These are phyloP conservation scores for Ligustrum vulgare DNA, from an alignment of 257 asterid species.

Conservation along the genomic window DNA sequence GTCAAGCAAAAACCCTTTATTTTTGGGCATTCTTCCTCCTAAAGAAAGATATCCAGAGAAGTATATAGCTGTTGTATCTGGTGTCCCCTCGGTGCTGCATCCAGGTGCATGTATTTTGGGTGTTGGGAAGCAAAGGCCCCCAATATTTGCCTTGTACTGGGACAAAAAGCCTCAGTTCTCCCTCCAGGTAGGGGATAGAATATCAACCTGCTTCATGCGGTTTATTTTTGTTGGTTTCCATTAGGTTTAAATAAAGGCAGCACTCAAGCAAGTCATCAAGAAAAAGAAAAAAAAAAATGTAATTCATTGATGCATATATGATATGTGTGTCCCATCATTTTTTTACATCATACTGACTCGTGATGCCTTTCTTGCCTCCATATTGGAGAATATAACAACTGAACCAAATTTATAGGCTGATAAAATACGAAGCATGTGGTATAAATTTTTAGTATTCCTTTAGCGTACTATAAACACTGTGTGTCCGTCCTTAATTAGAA, in stretches of 20 bases:
- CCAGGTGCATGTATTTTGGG: conserved; percentile 93
- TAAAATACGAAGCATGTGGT: background rate
- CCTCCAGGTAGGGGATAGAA: conserved; percentile 58
- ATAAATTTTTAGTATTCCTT: background rate
- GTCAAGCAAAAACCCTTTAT: conserved; percentile 87
- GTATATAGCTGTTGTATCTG: conserved; percentile 69
- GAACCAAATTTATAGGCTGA: background rate
- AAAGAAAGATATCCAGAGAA: conserved; percentile 94
- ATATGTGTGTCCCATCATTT: background rate
- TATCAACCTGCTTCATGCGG: conserved; percentile 10
- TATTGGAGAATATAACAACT: conserved; percentile 5
- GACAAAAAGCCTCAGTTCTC: conserved; percentile 91
- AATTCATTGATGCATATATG: conserved; percentile 12
- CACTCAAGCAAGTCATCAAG: background rate
- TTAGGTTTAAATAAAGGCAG: background rate
- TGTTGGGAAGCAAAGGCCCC: conserved; percentile 88
- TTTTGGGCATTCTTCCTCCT: conserved; percentile 87
- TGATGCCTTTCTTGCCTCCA: background rate
- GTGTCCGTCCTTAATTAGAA: background rate
- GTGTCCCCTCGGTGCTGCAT: conserved; percentile 85
- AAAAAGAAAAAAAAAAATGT: background rate
- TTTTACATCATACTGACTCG: background rate
- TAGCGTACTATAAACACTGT: background rate
- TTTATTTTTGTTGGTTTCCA: conserved; percentile 15
- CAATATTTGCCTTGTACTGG: conserved; percentile 81